Conservation (phyloP, 140 eudicot genomes). For the Bidens hawaiensis region DNA sequence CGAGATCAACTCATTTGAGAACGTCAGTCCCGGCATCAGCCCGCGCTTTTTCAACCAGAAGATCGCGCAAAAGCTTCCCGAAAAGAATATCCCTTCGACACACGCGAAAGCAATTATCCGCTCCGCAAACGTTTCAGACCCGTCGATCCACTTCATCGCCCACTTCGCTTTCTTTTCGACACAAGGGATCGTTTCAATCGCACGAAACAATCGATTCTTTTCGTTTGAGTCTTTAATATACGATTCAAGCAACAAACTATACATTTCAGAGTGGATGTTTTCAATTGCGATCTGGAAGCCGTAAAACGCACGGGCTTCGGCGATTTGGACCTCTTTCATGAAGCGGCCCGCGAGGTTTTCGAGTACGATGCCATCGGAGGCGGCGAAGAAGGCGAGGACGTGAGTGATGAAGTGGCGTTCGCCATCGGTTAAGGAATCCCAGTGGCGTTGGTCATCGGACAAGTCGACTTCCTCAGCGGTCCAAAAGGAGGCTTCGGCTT, state of each 20-base stretch:
- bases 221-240: conserved; percentile 45
- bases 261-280: conserved; percentile 62
- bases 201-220: conserved; percentile 36
- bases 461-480: conserved; percentile 67
- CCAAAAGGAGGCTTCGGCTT: conserved; percentile 56
- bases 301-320: conserved; percentile 59
- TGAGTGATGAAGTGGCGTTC: conserved; percentile 49
- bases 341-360: conserved; percentile 53
- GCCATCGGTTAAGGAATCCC: conserved; percentile 38
- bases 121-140: conserved; percentile 46
- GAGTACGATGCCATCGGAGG: conserved; percentile 56
- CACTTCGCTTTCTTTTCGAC: conserved; percentile 48
- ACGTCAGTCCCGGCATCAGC: conserved; percentile 53
- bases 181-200: conserved; percentile 46
- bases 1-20: conserved; percentile 58
- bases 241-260: conserved; percentile 38
- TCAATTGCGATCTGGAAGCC: conserved; percentile 25
- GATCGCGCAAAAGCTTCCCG: conserved; percentile 55
- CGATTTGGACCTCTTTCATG: conserved; percentile 50
- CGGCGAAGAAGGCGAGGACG: conserved; percentile 68
- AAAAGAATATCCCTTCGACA: conserved; percentile 58
- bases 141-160: conserved; percentile 59
- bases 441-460: conserved; percentile 43
- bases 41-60: conserved; percentile 66
- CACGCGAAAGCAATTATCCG: conserved; percentile 54